Percentiles rank a stretch among this genome's conserved stretches.
Evolutionary conservation across 2,329 filamentous ascomycete species (phyloP).

Genomic region (Lachnellula arida): DNA sequence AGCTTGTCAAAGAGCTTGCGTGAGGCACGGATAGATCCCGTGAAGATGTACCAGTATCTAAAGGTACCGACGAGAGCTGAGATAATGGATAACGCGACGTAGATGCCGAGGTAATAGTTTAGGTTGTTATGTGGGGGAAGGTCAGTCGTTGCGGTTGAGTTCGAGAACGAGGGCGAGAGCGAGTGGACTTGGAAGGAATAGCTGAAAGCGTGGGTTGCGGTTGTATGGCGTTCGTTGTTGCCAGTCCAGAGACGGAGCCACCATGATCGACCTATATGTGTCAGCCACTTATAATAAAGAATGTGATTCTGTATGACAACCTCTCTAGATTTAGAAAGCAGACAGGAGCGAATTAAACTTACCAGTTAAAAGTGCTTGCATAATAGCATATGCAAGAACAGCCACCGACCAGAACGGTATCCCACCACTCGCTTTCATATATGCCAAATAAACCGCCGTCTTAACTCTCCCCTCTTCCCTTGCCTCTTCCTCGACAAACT

Average conservation of each 20-base stretch:
- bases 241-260: conserved; percentile 62
- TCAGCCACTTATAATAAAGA: background rate
- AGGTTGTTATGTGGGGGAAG: conserved; percentile 36
- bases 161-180: conserved; percentile 17
- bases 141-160: background rate
- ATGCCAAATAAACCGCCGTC: conserved; percentile 60
- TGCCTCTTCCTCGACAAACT: conserved; percentile 74
- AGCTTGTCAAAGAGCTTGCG: conserved; percentile 62
- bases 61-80: conserved; percentile 56
- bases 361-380: conserved; percentile 52
- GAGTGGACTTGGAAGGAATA: conserved; percentile 47
- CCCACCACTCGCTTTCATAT: conserved; percentile 63
- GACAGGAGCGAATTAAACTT: conserved; percentile 22
- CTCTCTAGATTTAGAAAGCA: background rate
- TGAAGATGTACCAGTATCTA: conserved; percentile 59
- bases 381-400: conserved; percentile 48
- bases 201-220: conserved; percentile 23
- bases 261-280: conserved; percentile 48
- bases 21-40: conserved; percentile 65
- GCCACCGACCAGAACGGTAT: conserved; percentile 54
- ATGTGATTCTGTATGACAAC: too few relatives aligned
- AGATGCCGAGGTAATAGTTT: conserved; percentile 63
- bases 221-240: conserved; percentile 32
- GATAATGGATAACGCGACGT: conserved; percentile 54
- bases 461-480: conserved; percentile 67